Evolutionary conservation across 805 yeast genomes (phyloP).

Genomic region (Wickerhamomyces hampshirensis): DNA sequence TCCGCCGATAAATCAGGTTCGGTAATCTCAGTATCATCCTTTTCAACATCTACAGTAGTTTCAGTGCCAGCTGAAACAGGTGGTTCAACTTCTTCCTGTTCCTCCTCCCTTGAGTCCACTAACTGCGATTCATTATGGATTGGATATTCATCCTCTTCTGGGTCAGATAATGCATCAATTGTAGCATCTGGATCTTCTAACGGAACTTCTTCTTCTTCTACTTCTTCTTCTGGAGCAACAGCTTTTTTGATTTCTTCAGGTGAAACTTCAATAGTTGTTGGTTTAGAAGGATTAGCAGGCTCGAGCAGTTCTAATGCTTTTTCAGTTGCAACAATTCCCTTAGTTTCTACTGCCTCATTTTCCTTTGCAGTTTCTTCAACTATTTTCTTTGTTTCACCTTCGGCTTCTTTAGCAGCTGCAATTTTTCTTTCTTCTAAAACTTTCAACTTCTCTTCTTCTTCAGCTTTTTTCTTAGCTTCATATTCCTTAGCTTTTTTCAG

Average conservation of each 20-base stretch:
- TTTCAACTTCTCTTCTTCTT: constrained; percentile 9
- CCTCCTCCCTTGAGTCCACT: neutral
- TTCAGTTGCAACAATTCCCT: neutral
- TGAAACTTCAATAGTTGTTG: neutral
- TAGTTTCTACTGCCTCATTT: neutral
- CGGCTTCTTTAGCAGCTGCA: constrained; percentile 13
- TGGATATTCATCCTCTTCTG: constrained; percentile 7
- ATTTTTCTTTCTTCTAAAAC: constrained; percentile 11
- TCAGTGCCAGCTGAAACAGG: neutral
- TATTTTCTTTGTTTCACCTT: constrained; percentile 9
- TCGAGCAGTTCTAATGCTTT: no score
- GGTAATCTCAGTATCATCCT: neutral
- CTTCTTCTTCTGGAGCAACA: constrained; percentile 1
- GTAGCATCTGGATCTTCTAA: constrained; percentile 9
- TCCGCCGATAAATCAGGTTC: constrained; percentile 4
- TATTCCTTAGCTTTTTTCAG: constrained; percentile 6
- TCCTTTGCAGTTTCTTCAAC: constrained; percentile 1
- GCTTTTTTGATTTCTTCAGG: neutral
- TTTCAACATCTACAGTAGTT: constrained; percentile 2
- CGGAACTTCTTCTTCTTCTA: constrained; percentile 5
- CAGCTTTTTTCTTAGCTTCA: constrained; percentile 6
- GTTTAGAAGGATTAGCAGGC: no score
- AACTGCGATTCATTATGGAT: constrained; percentile 1
- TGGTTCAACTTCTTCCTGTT: constrained; percentile 5
- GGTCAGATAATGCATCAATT: constrained; percentile 10